A percentile compares a stretch with the other conserved stretches of the same genome.
These are phyloP conservation scores for Penicillium oxalicum DNA, from an alignment of 2,329 filamentous ascomycete genomes.

Conservation along the genomic window DNA sequence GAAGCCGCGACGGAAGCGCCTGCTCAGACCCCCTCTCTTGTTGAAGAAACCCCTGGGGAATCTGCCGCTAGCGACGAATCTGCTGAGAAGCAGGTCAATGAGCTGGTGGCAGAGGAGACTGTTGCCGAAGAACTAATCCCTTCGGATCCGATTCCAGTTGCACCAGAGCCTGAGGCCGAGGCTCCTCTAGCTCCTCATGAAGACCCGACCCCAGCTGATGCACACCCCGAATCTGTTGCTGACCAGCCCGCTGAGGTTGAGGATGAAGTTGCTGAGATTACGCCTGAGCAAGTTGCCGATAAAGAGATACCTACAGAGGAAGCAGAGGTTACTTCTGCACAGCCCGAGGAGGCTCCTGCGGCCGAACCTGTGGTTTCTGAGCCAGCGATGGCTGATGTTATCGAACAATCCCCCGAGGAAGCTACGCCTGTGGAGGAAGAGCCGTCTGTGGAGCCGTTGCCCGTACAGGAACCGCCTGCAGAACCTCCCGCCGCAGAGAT, in stretches of 20 bases:
- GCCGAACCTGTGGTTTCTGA: conserved; percentile 1
- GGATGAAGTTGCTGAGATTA: neutral
- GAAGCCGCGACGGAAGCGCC: conserved; percentile 5
- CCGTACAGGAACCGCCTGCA: conserved; percentile 1
- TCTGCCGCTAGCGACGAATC: neutral
- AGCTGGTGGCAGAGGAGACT: conserved; percentile 15
- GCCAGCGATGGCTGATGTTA: neutral
- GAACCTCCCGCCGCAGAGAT: conserved; percentile 2
- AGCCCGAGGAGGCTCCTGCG: neutral
- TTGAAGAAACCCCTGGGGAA: conserved; percentile 6
- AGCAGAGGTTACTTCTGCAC: neutral
- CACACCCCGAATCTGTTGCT: neutral
- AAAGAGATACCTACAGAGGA: neutral
- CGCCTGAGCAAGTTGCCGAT: neutral
- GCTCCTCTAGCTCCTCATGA: neutral
- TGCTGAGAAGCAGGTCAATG: conserved; percentile 6
- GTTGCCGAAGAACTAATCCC: conserved; percentile 7
- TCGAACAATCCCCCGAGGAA: neutral
- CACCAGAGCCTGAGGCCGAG: neutral
- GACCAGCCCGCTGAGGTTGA: neutral
- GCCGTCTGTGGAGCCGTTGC: neutral
- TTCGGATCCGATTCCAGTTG: conserved; percentile 12
- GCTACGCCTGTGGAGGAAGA: neutral
- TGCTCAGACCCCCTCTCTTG: conserved; percentile 1
- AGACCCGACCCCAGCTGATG: neutral